Base-by-base conservation (phyloP, 148 eudicot species). In the Silene latifolia region DNA sequence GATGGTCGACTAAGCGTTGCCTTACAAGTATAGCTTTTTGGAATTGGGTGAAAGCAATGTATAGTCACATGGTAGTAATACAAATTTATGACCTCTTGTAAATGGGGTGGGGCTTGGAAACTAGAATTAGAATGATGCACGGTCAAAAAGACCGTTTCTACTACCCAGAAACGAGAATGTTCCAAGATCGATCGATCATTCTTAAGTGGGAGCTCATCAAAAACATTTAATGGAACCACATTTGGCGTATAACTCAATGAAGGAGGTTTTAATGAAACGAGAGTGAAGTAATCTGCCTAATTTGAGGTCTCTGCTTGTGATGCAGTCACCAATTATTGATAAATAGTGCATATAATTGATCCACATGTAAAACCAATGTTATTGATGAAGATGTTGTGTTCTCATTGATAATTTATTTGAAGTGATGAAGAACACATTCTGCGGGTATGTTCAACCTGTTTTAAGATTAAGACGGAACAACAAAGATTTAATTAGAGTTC, bases 101-200 rank as follows among this genome's bases (percentile, higher is more conserved):
- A 65, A 27, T 12, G 53, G 20, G 58, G 12, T 74, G 69, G 24
- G 62, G 29, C 68, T 23, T 20, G 44, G 56, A 63, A 39, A 56
- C 24, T 46, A 46, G 60, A 67, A 14, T 57, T 2, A 23, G n/a
- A 57, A 25, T 14, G 2, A 74, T 46, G 90, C 93, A 8, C 18
- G 58, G 10, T 64, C 74, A 23, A 91, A 74, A 4, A 32, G 74
- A 46, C 89, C 89, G 77, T 47, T 77, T 75, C 70, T 73, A 10
- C 77, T 78, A 83, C 61, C 88, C 89, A 44, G 88, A 79, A 53
- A 91, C 80, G 21, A 91, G 32, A 4, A 82, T 79, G 78, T 91
- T 91, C 93, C 97, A 91, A 14, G 97, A 88, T 9, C 64, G n/a
- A n/a, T n/a, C n/a, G 86, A n/a, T 67, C 74, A 61, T 88, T 88